Percentiles rank a stretch among this genome's conserved stretches.
Conservation (phyloP, 2,329 filamentous ascomycete species). For the Colletotrichum lindemuthianum region DNA sequence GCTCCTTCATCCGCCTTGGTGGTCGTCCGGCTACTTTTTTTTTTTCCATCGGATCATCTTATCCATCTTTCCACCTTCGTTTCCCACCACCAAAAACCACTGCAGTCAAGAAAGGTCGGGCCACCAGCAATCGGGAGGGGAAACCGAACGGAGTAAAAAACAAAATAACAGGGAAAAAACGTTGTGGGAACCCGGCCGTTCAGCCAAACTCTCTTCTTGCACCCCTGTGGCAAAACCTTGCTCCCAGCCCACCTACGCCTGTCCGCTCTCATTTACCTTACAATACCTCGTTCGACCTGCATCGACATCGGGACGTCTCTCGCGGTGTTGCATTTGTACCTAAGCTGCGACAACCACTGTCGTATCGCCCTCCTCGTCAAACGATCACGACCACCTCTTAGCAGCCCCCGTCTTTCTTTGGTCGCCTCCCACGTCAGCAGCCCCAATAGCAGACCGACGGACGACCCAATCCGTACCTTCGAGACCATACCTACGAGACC, state of each 20-base stretch:
- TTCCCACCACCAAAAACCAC: neutral
- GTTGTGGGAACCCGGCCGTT: conserved; percentile 1
- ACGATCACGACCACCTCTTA: conserved; percentile 7
- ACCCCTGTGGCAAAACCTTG: conserved; percentile 35
- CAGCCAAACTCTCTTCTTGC: conserved; percentile 18
- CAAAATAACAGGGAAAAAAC: conserved; percentile 12
- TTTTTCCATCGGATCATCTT: conserved; percentile 13
- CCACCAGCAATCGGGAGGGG: conserved; percentile 6
- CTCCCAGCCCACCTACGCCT: conserved; percentile 1
- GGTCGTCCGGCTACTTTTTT: too few species aligned
- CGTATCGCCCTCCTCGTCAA: conserved; percentile 18
- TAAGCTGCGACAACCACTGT: conserved; percentile 29
- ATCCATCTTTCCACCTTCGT: conserved; percentile 4
- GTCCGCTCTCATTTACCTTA: conserved; percentile 12
- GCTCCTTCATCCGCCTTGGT: too few species aligned
- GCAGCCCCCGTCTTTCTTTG: conserved; percentile 19
- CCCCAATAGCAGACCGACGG: conserved; percentile 19
- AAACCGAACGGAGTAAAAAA: too few species aligned
- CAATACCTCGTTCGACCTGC: conserved; percentile 3
- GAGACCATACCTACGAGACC: conserved; percentile 18
- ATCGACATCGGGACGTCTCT: conserved; percentile 1
- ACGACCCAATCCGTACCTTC: conserved; percentile 18
- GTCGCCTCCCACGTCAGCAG: conserved; percentile 5
- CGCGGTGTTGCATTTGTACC: conserved; percentile 27
- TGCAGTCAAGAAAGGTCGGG: neutral